Conservation (phyloP, 2,329 filamentous ascomycete genomes). For the Fusarium austroafricanum region DNA sequence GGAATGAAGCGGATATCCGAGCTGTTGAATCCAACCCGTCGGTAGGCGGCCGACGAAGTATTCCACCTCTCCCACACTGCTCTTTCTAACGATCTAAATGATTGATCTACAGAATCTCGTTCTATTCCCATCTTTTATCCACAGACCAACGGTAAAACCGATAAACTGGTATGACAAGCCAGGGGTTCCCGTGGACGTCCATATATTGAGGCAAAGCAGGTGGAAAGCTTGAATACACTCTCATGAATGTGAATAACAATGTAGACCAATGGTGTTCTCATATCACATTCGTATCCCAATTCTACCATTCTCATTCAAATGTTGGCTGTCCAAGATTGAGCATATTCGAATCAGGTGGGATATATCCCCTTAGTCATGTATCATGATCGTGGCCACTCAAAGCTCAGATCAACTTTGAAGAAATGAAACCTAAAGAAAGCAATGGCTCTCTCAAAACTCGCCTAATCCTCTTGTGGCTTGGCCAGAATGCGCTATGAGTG, state of each 20-base stretch:
- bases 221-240: neutral
- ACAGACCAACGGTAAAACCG: neutral
- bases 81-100: neutral
- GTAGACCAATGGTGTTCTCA: accelerated
- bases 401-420: neutral
- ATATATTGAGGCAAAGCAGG: too few relatives aligned
- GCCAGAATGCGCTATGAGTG: accelerated
- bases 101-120: accelerated
- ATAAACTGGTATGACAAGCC: accelerated
- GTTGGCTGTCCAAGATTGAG: neutral
- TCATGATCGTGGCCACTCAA: neutral
- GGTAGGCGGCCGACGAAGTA: neutral
- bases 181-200: neutral
- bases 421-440: accelerated
- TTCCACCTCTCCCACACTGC: neutral
- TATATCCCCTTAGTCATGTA: neutral
- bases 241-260: neutral
- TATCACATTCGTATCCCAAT: accelerated
- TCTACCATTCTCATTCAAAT: neutral
- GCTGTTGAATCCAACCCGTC: neutral
- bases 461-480: accelerated
- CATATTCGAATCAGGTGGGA: neutral
- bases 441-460: neutral
- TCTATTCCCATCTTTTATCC: neutral
- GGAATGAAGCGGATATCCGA: slow-evolving; percentile 15